Conservation (phyloP, 345 rosid genomes). For the Bruguiera sexangula region DNA sequence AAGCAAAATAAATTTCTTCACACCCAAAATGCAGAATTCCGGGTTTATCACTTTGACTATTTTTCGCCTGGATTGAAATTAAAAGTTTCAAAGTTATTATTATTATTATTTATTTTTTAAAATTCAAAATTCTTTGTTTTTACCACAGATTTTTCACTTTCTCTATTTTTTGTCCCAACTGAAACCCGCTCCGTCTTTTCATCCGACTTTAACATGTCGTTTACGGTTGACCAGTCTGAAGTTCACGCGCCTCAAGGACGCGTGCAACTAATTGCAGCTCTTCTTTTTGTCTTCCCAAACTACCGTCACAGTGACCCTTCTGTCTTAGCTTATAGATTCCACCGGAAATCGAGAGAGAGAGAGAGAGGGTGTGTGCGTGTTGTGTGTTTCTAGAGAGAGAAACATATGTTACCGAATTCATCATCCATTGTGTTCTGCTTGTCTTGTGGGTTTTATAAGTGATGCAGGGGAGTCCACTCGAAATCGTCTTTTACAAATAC, state of each 20-base stretch:
- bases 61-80: no score
- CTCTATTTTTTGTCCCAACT: no score
- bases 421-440: slow-evolving; percentile 27
- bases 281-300: slow-evolving; percentile 33
- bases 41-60: no score
- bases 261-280: slow-evolving; percentile 31
- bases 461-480: slow-evolving; percentile 5
- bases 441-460: slow-evolving; percentile 17
- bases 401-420: slow-evolving; percentile 8
- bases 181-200: no score
- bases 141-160: no score
- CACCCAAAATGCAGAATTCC: no score
- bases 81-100: no score
- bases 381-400: not conserved
- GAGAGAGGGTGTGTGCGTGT: slow-evolving; percentile 12
- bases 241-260: slow-evolving; percentile 35
- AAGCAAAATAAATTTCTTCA: no score
- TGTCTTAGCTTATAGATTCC: slow-evolving; percentile 1
- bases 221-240: slow-evolving; percentile 42
- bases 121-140: no score
- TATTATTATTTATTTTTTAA: no score
- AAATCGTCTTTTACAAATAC: not conserved
- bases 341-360: slow-evolving; percentile 15
- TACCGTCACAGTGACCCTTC: slow-evolving; percentile 29
- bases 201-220: slow-evolving; percentile 8